These are phyloP conservation scores for Entomortierella beljakovae DNA, from an alignment of 192 early-diverging fungal genomes.

Conservation along the genomic window DNA sequence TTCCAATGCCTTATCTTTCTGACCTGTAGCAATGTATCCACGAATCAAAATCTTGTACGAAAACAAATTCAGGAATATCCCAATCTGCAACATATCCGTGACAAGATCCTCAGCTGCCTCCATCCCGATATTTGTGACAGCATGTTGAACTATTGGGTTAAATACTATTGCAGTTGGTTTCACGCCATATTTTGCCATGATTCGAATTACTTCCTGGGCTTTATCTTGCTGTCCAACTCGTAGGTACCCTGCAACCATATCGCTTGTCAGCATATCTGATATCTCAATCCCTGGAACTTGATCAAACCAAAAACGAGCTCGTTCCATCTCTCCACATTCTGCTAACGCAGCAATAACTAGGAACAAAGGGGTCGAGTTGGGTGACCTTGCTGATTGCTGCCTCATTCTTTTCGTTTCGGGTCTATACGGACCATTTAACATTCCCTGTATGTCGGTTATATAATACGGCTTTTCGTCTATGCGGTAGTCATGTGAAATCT, in stretches of 20 bases:
- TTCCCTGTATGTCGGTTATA: conserved; percentile 21
- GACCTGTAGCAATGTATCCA: conserved; percentile 32
- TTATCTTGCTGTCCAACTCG: conserved; percentile 29
- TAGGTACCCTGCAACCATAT: conserved; percentile 48
- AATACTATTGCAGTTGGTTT: conserved; percentile 47
- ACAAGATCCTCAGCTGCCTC: conserved; percentile 37
- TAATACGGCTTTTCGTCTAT: conserved; percentile 41
- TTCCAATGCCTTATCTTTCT: conserved; percentile 28
- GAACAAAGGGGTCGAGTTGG: conserved; percentile 35
- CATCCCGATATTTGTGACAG: conserved; percentile 22
- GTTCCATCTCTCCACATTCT: conserved; percentile 50
- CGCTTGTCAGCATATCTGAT: conserved; percentile 42
- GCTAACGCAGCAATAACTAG: conserved; percentile 40
- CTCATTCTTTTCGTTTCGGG: background rate
- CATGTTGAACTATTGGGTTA: conserved; percentile 50
- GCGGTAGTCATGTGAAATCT: conserved; percentile 38
- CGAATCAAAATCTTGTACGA: conserved; percentile 46
- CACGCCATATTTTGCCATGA: conserved; percentile 45
- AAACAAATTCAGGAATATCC: conserved; percentile 30
- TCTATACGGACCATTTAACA: background rate
- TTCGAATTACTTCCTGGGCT: conserved; percentile 48
- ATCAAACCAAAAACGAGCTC: conserved; percentile 44
- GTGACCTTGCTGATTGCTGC: conserved; percentile 45
- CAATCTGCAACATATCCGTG: conserved; percentile 30
- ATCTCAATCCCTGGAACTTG: conserved; percentile 32